Base-by-base conservation (phyloP, 345 rosid genomes). In the Anacardium occidentale region DNA sequence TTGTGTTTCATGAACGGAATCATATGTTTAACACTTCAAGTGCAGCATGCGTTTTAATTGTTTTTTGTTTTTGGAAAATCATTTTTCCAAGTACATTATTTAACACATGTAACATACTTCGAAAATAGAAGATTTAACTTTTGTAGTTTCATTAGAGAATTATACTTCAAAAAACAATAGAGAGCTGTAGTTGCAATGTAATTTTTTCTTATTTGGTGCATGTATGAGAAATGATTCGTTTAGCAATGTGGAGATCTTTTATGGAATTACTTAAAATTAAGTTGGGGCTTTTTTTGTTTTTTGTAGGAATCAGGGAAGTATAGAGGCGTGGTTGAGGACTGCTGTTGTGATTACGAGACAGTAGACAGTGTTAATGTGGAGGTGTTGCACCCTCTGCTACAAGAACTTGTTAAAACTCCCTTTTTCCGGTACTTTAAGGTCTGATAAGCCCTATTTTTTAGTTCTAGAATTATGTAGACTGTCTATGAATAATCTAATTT, bases 361-460 rank as follows among this genome's bases (percentile, higher is more conserved):
- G 98, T 90, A 24, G 86, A 91, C 73, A 68, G 71, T 69, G 75
- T 94, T 7, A 95, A 95, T 75, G 78, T 68, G 13, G 82, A 89
- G 68, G 87, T 91, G 47, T 83, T 95, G 82, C 76, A 91, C 86
- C 97, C 99, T 54, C 67, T 82, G 45, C 94, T 95, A 64, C 93
- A 88, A 68, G 90, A 91, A 37, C 94, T 95, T 42, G 94, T 92
- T 29, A 85, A 75, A 73, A 89, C 96, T 14, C 88, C 98, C 0
- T 95, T 95, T 81, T 91, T 81, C 59, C 83, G 98, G 29, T 95
- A 95, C 69, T 95, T 92, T 80, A 91, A 95, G 98, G 99, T 95
- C 77, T 7, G 81, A 5, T 45, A 24, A 12, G 32, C 29, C n/a
- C 20, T 63, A n/a, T 10, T 62, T 20, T 21, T 64, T 64, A 24